A percentile compares a stretch with the other conserved stretches of the same genome.
These are phyloP conservation scores for Colletotrichum sp. DNA, from an alignment of 2,329 filamentous ascomycete genomes.

Conservation along the genomic window DNA sequence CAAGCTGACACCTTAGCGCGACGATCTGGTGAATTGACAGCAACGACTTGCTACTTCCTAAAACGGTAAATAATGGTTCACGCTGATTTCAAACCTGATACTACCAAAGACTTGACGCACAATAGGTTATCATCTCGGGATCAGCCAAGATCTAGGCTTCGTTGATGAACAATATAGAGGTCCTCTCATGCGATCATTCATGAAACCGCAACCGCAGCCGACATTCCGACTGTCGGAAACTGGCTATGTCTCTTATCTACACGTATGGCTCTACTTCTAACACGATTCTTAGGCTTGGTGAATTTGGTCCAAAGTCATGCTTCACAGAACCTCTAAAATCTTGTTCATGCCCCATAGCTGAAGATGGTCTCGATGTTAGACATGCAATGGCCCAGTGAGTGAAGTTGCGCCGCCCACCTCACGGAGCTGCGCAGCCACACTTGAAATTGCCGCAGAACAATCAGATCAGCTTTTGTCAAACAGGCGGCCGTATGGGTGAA, in stretches of 20 bases:
- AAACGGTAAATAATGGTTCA: not conserved
- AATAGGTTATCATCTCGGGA: not conserved
- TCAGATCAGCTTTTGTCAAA: not conserved
- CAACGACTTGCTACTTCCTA: not conserved
- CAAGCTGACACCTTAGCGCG: not conserved
- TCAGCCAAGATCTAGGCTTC: not conserved
- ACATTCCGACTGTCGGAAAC: not conserved
- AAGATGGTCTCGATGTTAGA: not conserved
- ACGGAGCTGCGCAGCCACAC: not conserved
- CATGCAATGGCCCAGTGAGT: not conserved
- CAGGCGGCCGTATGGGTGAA: not conserved
- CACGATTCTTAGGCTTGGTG: not conserved
- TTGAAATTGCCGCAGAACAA: not conserved
- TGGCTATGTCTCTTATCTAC: not conserved
- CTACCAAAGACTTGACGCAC: rapidly evolving
- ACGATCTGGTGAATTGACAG: not conserved
- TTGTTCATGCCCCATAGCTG: not conserved
- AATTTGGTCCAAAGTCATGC: not conserved
- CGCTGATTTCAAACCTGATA: not conserved
- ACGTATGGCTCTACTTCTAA: not conserved
- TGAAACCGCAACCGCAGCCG: not conserved
- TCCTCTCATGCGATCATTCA: not conserved
- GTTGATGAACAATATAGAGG: not conserved
- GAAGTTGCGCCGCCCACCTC: not conserved
- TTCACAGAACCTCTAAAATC: not conserved